Percentiles rank a stretch among this genome's conserved stretches.
Conservation (phyloP, 768 basidiomycete genomes). For the Calocybe cyanea region DNA sequence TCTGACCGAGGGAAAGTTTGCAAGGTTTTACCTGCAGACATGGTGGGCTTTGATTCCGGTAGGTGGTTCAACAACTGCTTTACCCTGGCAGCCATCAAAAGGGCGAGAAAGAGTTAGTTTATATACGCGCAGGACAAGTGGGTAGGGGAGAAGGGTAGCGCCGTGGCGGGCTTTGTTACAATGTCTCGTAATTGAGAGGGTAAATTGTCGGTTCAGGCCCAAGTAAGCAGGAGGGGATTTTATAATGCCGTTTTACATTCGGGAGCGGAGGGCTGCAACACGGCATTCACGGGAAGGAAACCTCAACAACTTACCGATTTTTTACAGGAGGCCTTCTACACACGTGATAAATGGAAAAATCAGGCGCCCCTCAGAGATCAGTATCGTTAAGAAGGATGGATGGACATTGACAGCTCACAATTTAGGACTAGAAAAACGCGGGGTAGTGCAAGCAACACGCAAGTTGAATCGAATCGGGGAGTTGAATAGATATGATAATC, state of each 20-base stretch:
- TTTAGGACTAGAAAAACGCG: too few species aligned
- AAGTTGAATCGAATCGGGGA: neutral
- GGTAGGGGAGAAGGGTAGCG: neutral
- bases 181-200: too few species aligned
- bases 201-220: too few species aligned
- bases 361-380: neutral
- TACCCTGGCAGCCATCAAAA: constrained; percentile 52
- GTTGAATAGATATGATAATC: constrained; percentile 3
- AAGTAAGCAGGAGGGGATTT: too few species aligned
- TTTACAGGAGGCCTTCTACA: neutral
- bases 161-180: neutral
- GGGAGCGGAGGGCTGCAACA: neutral
- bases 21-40: constrained; percentile 46
- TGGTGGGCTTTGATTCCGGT: constrained; percentile 28
- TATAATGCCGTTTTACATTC: neutral
- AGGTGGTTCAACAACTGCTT: constrained; percentile 59
- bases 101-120: constrained; percentile 4
- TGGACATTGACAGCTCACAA: too few species aligned
- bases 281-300: neutral
- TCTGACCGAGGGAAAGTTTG: neutral
- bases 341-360: constrained; percentile 15
- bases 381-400: too few species aligned
- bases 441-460: neutral
- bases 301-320: constrained; percentile 5
- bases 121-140: constrained; percentile 6